Base-by-base conservation (phyloP, 768 basidiomycete species). In the Mycena pura region DNA sequence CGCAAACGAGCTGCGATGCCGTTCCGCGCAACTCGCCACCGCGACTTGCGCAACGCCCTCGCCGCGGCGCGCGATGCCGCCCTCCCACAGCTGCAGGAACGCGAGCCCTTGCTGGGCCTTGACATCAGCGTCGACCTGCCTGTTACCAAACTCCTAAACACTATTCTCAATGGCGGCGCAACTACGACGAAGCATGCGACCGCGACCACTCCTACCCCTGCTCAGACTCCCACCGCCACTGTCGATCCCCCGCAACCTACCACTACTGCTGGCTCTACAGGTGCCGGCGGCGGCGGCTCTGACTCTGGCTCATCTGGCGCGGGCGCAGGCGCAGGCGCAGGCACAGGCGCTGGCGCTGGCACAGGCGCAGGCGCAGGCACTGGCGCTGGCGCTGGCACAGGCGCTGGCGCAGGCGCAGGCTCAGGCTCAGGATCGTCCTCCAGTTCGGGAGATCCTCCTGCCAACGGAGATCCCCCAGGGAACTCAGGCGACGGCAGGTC, bases 31-130 rank as follows among this genome's bases (percentile, higher is more conserved):
- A 24, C 69, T 34, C 63, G 57, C 31, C 61, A 60, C 25, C 57
- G 57, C 40, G 50, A 21, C 39, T 36, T 44, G n/a, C 57, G 49
- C 24, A 49, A 50, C 44, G 29, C 36, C 19, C 13, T 62, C 36
- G 45, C 45, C 19, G 15, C 31, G 2, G 28, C 51, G 24, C 51
- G 59, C 45, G 52, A 52, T 39, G 41, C 22, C 3, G 40, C 32
- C 32, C 28, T 21, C 24, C 25, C 62, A 49, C 38, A 50, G 24
- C 70, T 78, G 31, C 66, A 76, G 10, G 73, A 72, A 46, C 80
- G 82, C 60, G 72, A 74, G 17, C 79, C 80, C 32, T 63, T 73
- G 2, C 77, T 79, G n/a, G n/a, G n/a, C n/a, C n/a, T n/a, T n/a
- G n/a, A n/a, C n/a, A n/a, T n/a, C n/a, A n/a, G n/a, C 62, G 69